phyloP scores from a whole-genome alignment of 345 rosid genomes.

The Physaria fendleri region DNA sequence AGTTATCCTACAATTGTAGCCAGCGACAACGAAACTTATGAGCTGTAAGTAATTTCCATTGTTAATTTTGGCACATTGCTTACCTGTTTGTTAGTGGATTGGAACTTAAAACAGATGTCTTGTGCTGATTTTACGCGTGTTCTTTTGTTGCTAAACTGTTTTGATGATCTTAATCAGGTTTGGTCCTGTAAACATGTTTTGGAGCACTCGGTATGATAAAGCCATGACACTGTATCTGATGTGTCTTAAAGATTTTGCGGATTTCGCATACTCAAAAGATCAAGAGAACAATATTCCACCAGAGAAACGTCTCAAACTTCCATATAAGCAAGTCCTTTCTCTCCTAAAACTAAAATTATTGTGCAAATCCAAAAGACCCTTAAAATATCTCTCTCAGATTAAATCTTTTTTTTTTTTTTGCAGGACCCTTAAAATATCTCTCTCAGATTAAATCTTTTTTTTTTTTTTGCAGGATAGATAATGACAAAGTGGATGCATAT shows the following conservation, averaged over 20 bases:
- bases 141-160: too few relatives aligned
- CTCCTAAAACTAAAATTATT: not conserved
- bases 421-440: conserved; percentile 8
- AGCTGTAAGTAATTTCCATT: conserved; percentile 26
- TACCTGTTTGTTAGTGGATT: too few relatives aligned
- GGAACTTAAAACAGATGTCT: not conserved
- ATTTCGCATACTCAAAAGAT: conserved; percentile 77
- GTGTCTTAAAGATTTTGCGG: conserved; percentile 95
- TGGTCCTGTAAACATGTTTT: conserved; percentile 93
- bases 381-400: not conserved
- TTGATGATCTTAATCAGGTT: conserved; percentile 42
- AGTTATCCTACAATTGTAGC: conserved; percentile 95
- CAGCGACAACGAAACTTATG: conserved; percentile 34
- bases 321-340: conserved; percentile 57
- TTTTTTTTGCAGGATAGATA: conserved; percentile 72
- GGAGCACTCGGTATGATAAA: conserved; percentile 94
- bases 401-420: not conserved
- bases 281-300: conserved; percentile 87
- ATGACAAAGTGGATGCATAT: conserved; percentile 78
- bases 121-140: not conserved
- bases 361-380: too few relatives aligned
- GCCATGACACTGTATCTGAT: conserved; percentile 89
- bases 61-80: not conserved
- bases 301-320: conserved; percentile 78
- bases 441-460: not conserved